A percentile compares a stretch with the other conserved stretches of the same genome.
These are phyloP conservation scores for Pyrus communis DNA, from an alignment of 306 rosid species.

Conservation along the genomic window DNA sequence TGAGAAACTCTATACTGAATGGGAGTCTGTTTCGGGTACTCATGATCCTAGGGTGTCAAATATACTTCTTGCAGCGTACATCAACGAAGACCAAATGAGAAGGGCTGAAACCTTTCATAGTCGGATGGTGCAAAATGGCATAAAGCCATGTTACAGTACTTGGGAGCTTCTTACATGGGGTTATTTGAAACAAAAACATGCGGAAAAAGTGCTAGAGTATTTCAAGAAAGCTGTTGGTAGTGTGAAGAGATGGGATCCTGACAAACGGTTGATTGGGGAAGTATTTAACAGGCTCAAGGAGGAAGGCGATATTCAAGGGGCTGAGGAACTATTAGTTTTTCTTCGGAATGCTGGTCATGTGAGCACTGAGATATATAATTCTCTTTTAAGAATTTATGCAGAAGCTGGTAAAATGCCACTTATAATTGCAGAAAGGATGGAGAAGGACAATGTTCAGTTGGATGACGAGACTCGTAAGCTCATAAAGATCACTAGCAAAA, in stretches of 20 bases:
- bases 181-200: conserved; percentile 46
- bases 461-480: conserved; percentile 67
- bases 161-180: conserved; percentile 85
- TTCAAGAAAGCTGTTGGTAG: conserved; percentile 58
- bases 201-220: conserved; percentile 43
- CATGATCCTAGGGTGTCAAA: conserved; percentile 65
- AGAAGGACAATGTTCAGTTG: conserved; percentile 54
- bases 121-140: conserved; percentile 42
- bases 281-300: conserved; percentile 52
- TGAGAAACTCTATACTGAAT: conserved; percentile 62
- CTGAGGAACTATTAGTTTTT: conserved; percentile 52
- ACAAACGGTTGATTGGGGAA: conserved; percentile 42
- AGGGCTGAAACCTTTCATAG: conserved; percentile 50
- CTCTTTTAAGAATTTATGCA: conserved; percentile 54
- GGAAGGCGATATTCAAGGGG: conserved; percentile 52
- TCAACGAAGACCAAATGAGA: conserved; percentile 59
- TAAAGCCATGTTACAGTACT: conserved; percentile 57
- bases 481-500: conserved; percentile 54
- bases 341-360: conserved; percentile 57
- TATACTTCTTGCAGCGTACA: conserved; percentile 63
- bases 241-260: conserved; percentile 63
- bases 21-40: conserved; percentile 73
- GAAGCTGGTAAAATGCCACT: conserved; percentile 83
- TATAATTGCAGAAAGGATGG: conserved; percentile 69
- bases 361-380: conserved; percentile 58